Conservation (phyloP, 768 basidiomycete genomes). For the Mycena albidolilacea region DNA sequence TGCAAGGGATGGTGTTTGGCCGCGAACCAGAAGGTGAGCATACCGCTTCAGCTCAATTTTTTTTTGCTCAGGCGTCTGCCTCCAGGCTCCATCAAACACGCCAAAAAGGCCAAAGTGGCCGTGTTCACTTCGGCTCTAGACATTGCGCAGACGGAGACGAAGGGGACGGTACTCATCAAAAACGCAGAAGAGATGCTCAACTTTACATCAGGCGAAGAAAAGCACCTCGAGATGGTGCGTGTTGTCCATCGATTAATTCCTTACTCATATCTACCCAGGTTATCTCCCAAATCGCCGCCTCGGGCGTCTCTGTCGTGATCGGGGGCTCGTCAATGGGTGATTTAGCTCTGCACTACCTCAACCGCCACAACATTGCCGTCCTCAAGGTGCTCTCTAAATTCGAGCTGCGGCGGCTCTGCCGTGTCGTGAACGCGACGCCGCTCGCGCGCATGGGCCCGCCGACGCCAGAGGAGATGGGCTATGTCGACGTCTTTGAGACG, state of each 20-base stretch:
- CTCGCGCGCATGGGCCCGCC: conserved; percentile 97
- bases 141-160: conserved; percentile 97
- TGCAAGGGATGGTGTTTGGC: conserved; percentile 98
- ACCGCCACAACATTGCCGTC: conserved; percentile 93
- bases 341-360: conserved; percentile 96
- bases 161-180: conserved; percentile 96
- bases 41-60: neutral
- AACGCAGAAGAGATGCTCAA: conserved; percentile 97
- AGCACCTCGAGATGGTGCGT: conserved; percentile 90
- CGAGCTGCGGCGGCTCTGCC: conserved; percentile 93
- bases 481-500: conserved; percentile 94
- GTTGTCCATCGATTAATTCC: conserved; percentile 9
- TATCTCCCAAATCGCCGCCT: conserved; percentile 96
- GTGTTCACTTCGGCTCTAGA: conserved; percentile 96
- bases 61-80: conserved; percentile 5
- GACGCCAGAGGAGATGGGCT: conserved; percentile 96
- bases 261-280: conserved; percentile 68
- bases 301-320: conserved; percentile 94
- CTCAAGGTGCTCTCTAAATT: conserved; percentile 99
- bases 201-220: conserved; percentile 96
- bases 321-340: conserved; percentile 96
- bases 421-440: conserved; percentile 96
- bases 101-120: conserved; percentile 90
- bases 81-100: conserved; percentile 86
- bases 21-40: conserved; percentile 91